Base-by-base conservation (phyloP, 2,329 filamentous ascomycete species). In the Rutstroemia sp. region DNA sequence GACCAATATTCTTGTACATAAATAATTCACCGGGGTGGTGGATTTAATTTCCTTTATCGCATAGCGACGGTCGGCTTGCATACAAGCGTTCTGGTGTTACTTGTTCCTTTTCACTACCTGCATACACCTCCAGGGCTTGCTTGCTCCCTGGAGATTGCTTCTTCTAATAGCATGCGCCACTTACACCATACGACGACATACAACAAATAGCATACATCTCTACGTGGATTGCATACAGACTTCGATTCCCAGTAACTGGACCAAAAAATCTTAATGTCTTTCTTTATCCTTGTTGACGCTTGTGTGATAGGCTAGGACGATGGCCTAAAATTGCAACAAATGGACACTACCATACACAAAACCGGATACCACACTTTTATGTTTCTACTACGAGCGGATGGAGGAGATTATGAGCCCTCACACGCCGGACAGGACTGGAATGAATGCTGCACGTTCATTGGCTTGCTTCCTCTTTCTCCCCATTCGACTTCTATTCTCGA, bases 1-100 rank as follows among this genome's bases (percentile, higher is more conserved):
- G 44, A 53, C 21, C 23, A 39, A 27, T 30, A 42, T 57, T 57
- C 55, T 53, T 54, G 55, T 57, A 57, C 49, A 57, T 57, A 57
- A 34, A 25, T 30, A 23, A 30, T 34, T 27, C 37, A 27, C 27
- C n/a, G 14, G 34, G 37, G 46, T 38, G 27, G 21, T 48, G 18
- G 34, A 19, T 52, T 48, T 48, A 57, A 47, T 57, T 57, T 39
- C 18, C 37, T 53, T 46, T 57, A 19, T 51, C 16, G 55, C 55
- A 57, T 57, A 57, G 55, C 55, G 55, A 53, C 41, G 49, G 55
- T 39, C 27, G 41, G 27, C 44, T 48, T 41, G 18, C 44, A 57
- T 52, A 27, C 30, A 48, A 56, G 44, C 48, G 48, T 52, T 56
- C 12, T 47, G 19, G 49, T 38, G 34, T 46, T 51, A 16, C 12